Evolutionary conservation across 2,329 filamentous ascomycete species (phyloP).

Genomic region (Lithohypha guttulata): DNA sequence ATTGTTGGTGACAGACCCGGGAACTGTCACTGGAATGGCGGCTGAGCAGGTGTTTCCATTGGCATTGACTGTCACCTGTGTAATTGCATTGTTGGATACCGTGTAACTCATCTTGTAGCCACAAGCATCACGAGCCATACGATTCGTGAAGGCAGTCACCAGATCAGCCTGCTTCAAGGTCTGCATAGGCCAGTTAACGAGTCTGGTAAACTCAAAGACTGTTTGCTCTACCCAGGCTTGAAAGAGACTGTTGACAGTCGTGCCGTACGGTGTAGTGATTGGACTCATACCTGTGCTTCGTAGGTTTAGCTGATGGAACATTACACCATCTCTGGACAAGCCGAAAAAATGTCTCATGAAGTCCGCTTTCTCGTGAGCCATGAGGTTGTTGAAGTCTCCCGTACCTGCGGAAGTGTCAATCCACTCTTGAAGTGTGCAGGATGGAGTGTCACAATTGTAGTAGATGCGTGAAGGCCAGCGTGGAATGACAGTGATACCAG

Average conservation of each 20-base stretch:
- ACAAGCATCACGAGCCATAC: conserved; percentile 45
- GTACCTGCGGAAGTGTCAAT: conserved; percentile 46
- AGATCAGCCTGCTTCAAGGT: conserved; percentile 48
- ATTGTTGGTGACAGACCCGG: conserved; percentile 32
- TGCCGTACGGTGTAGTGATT: conserved; percentile 40
- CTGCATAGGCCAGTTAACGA: conserved; percentile 45
- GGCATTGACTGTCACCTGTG: conserved; percentile 40
- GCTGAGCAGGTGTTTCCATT: conserved; percentile 41
- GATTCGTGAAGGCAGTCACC: conserved; percentile 39
- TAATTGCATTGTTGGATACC: conserved; percentile 36
- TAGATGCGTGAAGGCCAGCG: conserved; percentile 54
- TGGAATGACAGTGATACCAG: conserved; percentile 46
- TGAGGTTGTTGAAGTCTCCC: conserved; percentile 44
- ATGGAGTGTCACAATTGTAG: conserved; percentile 51
- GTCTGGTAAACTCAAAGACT: conserved; percentile 43
- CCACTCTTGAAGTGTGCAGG: conserved; percentile 50
- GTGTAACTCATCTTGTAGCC: conserved; percentile 39
- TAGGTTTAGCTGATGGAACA: conserved; percentile 56
- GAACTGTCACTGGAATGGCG: conserved; percentile 46
- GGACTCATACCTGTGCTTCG: conserved; percentile 39
- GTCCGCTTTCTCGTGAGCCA: conserved; percentile 41
- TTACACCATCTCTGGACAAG: conserved; percentile 46
- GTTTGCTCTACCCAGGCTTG: conserved; percentile 48
- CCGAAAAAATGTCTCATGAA: conserved; percentile 48
- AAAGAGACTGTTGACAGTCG: conserved; percentile 41